Evolutionary conservation across 257 asterid genomes (phyloP).

Genomic region (Gentiana dahurica): DNA sequence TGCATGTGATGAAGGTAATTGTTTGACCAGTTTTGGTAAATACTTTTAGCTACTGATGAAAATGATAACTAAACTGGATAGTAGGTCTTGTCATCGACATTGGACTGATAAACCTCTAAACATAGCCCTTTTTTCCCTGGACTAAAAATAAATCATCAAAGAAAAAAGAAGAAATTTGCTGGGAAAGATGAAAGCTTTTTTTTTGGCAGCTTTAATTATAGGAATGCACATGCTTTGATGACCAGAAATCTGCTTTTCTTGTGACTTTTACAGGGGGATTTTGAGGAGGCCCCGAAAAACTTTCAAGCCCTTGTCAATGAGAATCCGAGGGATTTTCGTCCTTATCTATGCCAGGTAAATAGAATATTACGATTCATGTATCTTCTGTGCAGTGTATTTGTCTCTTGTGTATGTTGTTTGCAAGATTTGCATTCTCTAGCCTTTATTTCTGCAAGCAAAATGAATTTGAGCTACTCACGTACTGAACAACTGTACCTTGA

Average conservation of each 20-base stretch:
- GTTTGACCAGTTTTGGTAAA: conserved; percentile 3
- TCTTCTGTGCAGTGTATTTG: neutral
- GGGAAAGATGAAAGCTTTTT: neutral
- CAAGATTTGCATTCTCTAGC: neutral
- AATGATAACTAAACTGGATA: neutral
- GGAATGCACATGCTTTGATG: neutral
- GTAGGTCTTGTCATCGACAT: neutral
- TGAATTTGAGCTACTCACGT: neutral
- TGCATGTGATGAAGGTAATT: conserved; percentile 71
- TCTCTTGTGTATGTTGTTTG: neutral
- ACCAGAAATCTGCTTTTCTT: neutral
- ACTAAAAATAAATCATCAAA: too few relatives aligned
- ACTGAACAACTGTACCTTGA: too few relatives aligned
- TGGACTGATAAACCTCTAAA: neutral
- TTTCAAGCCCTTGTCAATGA: conserved; percentile 66
- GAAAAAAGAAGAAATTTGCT: too few relatives aligned
- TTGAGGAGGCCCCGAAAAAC: conserved; percentile 60
- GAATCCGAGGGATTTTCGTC: conserved; percentile 93
- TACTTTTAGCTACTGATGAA: conserved; percentile 2
- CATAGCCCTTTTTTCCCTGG: too few relatives aligned
- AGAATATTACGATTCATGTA: neutral
- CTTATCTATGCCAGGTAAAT: conserved; percentile 80
- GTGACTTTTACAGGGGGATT: conserved; percentile 57
- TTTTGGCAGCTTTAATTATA: too few relatives aligned
- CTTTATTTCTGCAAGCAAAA: neutral